phyloP scores from a whole-genome alignment of 768 basidiomycete genomes.

The Coprinellus aureogranulatus region DNA sequence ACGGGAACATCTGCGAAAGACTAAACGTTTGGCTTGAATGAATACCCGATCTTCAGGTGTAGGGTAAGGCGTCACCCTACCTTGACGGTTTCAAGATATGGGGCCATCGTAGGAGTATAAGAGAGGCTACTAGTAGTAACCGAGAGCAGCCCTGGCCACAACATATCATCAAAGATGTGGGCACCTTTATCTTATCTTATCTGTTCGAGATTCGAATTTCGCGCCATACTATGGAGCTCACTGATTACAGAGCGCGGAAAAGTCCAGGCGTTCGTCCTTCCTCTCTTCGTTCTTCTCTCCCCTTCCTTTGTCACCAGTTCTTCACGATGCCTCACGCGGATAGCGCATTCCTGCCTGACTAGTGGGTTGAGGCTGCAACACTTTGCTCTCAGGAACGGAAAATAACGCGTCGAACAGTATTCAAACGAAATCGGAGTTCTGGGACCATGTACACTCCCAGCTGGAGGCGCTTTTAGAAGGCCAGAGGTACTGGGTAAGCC shows the following conservation, averaged over 20 bases:
- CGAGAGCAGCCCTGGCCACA: not conserved
- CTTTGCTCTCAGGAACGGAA: not conserved
- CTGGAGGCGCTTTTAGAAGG: slow-evolving; percentile 60
- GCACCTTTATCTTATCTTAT: slow-evolving; percentile 28
- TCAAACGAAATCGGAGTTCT: slow-evolving; percentile 73
- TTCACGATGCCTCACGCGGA: slow-evolving; percentile 80
- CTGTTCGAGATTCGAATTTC: slow-evolving; percentile 1
- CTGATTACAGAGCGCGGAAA: not conserved
- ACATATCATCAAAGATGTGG: not conserved
- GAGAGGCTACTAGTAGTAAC: not conserved
- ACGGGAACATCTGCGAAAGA: slow-evolving; percentile 91
- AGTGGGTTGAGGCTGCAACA: slow-evolving; percentile 22
- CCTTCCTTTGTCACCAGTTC: too few species aligned
- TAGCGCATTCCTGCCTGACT: slow-evolving; percentile 64
- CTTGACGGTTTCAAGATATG: slow-evolving; percentile 71
- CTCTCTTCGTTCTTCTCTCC: slow-evolving; percentile 8
- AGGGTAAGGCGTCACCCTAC: slow-evolving; percentile 31
- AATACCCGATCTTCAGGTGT: not conserved
- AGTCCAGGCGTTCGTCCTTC: slow-evolving; percentile 8
- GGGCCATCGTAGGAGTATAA: slow-evolving; percentile 51
- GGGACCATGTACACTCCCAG: slow-evolving; percentile 70
- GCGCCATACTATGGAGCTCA: not conserved
- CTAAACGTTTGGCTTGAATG: slow-evolving; percentile 39
- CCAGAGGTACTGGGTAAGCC: slow-evolving; percentile 72
- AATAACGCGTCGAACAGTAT: slow-evolving; percentile 38